Conservation (phyloP, 1,284 basidiomycete genomes). For the Fistulina hepatica region DNA sequence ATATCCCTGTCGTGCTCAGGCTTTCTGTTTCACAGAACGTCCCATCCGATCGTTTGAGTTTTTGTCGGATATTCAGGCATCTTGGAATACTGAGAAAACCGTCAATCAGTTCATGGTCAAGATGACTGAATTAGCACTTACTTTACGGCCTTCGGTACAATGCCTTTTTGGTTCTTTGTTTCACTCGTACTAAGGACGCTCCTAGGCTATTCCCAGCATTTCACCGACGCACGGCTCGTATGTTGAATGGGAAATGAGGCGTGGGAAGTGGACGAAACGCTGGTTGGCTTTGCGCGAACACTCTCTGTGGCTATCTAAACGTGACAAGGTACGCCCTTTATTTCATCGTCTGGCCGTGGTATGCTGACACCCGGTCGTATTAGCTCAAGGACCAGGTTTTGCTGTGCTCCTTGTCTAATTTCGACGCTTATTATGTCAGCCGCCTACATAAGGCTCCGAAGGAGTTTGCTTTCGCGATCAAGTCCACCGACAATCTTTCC, state of each 20-base stretch:
- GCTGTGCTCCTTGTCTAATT: slow-evolving; percentile 74
- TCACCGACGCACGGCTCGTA: slow-evolving; percentile 66
- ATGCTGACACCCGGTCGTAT: slow-evolving; percentile 1
- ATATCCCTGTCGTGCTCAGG: slow-evolving; percentile 3
- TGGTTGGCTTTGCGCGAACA: slow-evolving; percentile 81
- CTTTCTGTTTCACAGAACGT: slow-evolving; percentile 45
- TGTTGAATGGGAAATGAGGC: slow-evolving; percentile 78
- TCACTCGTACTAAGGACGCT: neutral
- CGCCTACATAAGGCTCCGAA: slow-evolving; percentile 66
- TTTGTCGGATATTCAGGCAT: slow-evolving; percentile 58
- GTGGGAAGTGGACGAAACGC: slow-evolving; percentile 86
- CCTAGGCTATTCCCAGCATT: slow-evolving; percentile 32
- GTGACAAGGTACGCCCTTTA: slow-evolving; percentile 54
- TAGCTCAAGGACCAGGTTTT: slow-evolving; percentile 76
- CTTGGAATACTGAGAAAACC: slow-evolving; percentile 75
- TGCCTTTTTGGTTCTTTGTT: slow-evolving; percentile 19
- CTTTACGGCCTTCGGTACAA: slow-evolving; percentile 54
- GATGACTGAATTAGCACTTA: slow-evolving; percentile 48
- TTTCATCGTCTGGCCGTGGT: slow-evolving; percentile 1
- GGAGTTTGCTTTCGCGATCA: slow-evolving; percentile 72
- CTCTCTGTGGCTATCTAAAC: slow-evolving; percentile 75
- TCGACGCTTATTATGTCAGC: slow-evolving; percentile 74
- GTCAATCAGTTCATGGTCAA: slow-evolving; percentile 71
- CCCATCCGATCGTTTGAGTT: slow-evolving; percentile 77
- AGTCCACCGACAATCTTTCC: slow-evolving; percentile 75